These are phyloP conservation scores for Phytopythium helicoides DNA, from an alignment of 352 stramenopile species.

Conservation along the genomic window DNA sequence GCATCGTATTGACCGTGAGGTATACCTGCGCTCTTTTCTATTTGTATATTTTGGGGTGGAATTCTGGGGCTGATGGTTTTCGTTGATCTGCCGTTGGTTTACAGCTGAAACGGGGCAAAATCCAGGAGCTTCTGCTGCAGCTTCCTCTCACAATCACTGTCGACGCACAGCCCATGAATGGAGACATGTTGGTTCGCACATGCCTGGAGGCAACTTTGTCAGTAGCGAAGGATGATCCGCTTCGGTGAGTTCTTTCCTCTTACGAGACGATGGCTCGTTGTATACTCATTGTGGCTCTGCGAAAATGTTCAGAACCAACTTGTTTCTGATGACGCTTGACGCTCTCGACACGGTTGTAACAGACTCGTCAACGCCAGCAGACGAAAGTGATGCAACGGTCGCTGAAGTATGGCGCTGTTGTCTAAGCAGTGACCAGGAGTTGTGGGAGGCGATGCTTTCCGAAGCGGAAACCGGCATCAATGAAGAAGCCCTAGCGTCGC, in stretches of 20 bases:
- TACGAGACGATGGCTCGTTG: background rate
- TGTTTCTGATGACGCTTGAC: constrained; percentile 72
- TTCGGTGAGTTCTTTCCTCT: constrained; percentile 30
- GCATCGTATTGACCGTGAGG: constrained; percentile 67
- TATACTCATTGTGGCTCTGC: background rate
- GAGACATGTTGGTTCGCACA: constrained; percentile 41
- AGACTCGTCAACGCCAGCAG: constrained; percentile 12
- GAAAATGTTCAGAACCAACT: constrained; percentile 33
- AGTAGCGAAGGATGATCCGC: constrained; percentile 39
- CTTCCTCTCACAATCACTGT: constrained; percentile 41
- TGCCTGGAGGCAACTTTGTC: constrained; percentile 50
- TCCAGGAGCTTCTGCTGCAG: constrained; percentile 66
- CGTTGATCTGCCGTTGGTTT: constrained; percentile 7
- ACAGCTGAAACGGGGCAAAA: constrained; percentile 47
- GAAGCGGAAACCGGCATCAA: constrained; percentile 57
- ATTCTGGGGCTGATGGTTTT: no score
- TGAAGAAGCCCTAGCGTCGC: constrained; percentile 52
- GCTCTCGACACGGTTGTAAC: constrained; percentile 53
- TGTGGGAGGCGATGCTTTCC: constrained; percentile 53
- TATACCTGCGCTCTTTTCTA: constrained; percentile 10
- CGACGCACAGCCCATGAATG: constrained; percentile 31
- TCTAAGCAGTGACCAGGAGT: constrained; percentile 45
- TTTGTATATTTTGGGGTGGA: background rate
- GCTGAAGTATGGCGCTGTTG: constrained; percentile 54
- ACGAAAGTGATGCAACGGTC: constrained; percentile 49